Base-by-base conservation (phyloP, 306 rosid genomes). In the Glycine latifolia region DNA sequence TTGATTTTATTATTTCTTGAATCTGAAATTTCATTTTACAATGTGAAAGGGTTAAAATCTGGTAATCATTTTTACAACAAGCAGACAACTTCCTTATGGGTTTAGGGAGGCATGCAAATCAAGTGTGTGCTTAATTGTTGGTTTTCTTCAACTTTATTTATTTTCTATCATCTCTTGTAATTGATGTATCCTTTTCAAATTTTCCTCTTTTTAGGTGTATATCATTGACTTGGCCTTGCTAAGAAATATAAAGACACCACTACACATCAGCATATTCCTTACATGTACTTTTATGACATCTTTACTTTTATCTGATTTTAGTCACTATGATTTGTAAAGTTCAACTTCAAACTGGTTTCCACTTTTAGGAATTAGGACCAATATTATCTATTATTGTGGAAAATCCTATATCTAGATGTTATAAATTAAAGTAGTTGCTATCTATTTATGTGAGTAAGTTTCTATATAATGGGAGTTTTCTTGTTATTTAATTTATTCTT, bases 61-160 rank as follows among this genome's bases (percentile, higher is more conserved):
- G n/a, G n/a, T n/a, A n/a, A n/a, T n/a, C n/a, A n/a, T n/a, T n/a
- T 20, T 20, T 20, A 95, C 84, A 95, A 93, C 77, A 95, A 95
- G 86, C 99, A 5, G 98, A 95, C 85, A 95, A 95, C 83, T 95
- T 95, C 71, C 98, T 95, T 73, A 95, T 95, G 99, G 99, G 99
- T 81, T 88, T 95, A 90, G 99, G 97, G 54, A 91, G 98, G 86
- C 97, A 98, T 73, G 99, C 99, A 39, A 95, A 95, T 89, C 99
- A 95, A 89, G 99, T 91, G 79, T 67, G 73, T 52, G 56, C 75
- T 81, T 69, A 78, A 52, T 79, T 17, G 83, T 67, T 77, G 31
- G 11, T 14, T 59, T 65, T 20, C 26, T 85, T 67, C 63, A n/a
- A 5, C 26, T 20, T 20, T 20, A 20, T 20, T 20, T 20, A 20